Percentiles rank a stretch among this genome's conserved stretches.
Evolutionary conservation across 345 rosid species (phyloP).

Genomic region (Cardamine resedifolia): DNA sequence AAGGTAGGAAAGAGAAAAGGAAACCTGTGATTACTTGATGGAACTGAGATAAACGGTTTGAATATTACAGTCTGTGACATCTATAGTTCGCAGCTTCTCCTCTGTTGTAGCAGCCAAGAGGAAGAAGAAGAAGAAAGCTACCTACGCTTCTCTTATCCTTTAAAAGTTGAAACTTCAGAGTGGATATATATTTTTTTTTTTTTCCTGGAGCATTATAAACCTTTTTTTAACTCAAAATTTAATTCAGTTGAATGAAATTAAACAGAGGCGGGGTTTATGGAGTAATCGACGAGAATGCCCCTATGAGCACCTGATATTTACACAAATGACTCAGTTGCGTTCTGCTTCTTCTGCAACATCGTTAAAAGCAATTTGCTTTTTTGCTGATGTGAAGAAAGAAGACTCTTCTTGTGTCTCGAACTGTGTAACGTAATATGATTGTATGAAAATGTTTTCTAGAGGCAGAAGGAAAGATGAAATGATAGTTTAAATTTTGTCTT

Average conservation of each 20-base stretch:
- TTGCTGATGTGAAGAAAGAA: background rate
- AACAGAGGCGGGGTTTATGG: background rate
- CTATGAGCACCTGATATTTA: background rate
- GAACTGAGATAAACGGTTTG: slow-evolving; percentile 41
- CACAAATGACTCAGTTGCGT: background rate
- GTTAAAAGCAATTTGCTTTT: background rate
- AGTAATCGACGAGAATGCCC: slow-evolving; percentile 4
- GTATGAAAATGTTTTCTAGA: background rate
- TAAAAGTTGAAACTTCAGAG: background rate
- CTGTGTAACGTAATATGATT: background rate
- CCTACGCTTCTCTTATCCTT: slow-evolving; percentile 28
- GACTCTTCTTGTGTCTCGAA: background rate
- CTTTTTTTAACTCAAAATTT: background rate
- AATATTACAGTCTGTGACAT: slow-evolving; percentile 41
- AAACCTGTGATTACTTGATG: slow-evolving; percentile 43
- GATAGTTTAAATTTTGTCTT: background rate
- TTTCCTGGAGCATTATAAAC: background rate
- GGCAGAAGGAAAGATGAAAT: background rate
- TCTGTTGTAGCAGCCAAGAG: background rate
- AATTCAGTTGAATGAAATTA: background rate
- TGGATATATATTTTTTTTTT: background rate
- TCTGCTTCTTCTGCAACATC: background rate
- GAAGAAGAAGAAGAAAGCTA: slow-evolving; percentile 22
- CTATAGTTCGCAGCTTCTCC: slow-evolving; percentile 29
- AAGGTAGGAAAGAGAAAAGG: slow-evolving; percentile 7